phyloP scores from a whole-genome alignment of 352 stramenopile species.

The Phytophthora quininea region DNA sequence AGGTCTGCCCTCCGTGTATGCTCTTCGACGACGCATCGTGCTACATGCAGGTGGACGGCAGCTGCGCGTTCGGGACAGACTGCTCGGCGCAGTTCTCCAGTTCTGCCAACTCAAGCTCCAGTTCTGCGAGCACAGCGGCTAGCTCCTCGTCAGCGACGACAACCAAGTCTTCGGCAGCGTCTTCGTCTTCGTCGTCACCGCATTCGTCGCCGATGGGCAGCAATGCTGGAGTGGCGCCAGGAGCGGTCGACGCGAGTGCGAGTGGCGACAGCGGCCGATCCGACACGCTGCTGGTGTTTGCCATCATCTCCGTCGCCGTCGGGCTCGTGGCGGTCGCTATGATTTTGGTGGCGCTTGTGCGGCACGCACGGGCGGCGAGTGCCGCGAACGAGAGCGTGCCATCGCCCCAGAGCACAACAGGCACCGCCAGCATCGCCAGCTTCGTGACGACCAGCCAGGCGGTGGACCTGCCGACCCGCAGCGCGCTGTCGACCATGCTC shows the following conservation, averaged over 20 bases:
- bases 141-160: background rate
- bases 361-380: slow-evolving; percentile 44
- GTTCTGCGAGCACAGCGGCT: slow-evolving; percentile 1
- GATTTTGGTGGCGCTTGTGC: slow-evolving; percentile 65
- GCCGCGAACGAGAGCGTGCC: slow-evolving; percentile 45
- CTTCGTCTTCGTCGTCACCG: too few species aligned
- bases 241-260: slow-evolving; percentile 1
- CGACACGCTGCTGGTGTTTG: slow-evolving; percentile 64
- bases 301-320: slow-evolving; percentile 61
- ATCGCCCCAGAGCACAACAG: slow-evolving; percentile 18
- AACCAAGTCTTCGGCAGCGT: background rate
- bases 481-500: slow-evolving; percentile 1
- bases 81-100: slow-evolving; percentile 22
- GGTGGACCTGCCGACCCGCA: background rate
- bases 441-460: slow-evolving; percentile 1
- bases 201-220: background rate
- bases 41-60: slow-evolving; percentile 22
- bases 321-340: slow-evolving; percentile 57
- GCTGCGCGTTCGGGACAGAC: slow-evolving; percentile 40
- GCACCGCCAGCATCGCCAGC: slow-evolving; percentile 20
- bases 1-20: slow-evolving; percentile 43
- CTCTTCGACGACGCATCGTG: slow-evolving; percentile 37
- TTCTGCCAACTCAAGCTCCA: slow-evolving; percentile 5
- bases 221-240: background rate
- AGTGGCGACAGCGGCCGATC: slow-evolving; percentile 21